Evolutionary conservation across 164 flowering plant species (phyloP).

Genomic region (Liriodendron chinense): DNA sequence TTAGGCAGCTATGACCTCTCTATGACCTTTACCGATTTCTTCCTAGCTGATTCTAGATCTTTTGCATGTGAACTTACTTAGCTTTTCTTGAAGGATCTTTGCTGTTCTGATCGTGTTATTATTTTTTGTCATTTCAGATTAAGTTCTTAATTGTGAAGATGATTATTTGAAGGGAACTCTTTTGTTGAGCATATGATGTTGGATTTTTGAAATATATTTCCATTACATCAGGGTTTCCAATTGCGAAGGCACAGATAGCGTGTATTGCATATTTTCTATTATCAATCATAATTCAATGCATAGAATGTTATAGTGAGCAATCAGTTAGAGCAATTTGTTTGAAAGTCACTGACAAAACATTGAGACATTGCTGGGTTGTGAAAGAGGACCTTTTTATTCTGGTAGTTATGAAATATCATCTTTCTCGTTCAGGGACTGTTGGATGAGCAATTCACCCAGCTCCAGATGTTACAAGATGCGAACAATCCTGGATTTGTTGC

Average conservation of each 20-base stretch:
- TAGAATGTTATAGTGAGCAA: neutral
- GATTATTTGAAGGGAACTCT: neutral
- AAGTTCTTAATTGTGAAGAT: neutral
- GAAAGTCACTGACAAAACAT: neutral
- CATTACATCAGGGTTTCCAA: neutral
- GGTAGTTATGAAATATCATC: neutral
- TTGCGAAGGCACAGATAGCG: neutral
- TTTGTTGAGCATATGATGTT: neutral
- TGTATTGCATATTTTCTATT: neutral
- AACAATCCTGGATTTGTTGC: constrained; percentile 26
- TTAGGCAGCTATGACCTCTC: no score
- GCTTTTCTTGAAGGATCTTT: no score
- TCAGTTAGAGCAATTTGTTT: neutral
- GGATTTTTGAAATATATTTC: neutral
- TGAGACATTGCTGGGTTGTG: neutral
- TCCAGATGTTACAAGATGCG: constrained; percentile 26
- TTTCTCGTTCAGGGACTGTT: constrained; percentile 16
- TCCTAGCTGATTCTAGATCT: no score
- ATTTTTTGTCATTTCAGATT: neutral
- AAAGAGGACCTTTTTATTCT: neutral
- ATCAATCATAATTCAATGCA: neutral
- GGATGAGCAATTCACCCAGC: constrained; percentile 28
- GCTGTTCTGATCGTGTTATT: neutral
- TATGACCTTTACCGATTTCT: neutral
- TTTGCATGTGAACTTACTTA: neutral